Evolutionary conservation across 2,329 filamentous ascomycete species (phyloP), one percentile per base, ranked within the genome.

Genomic region (Metarhizium humberi): DNA sequence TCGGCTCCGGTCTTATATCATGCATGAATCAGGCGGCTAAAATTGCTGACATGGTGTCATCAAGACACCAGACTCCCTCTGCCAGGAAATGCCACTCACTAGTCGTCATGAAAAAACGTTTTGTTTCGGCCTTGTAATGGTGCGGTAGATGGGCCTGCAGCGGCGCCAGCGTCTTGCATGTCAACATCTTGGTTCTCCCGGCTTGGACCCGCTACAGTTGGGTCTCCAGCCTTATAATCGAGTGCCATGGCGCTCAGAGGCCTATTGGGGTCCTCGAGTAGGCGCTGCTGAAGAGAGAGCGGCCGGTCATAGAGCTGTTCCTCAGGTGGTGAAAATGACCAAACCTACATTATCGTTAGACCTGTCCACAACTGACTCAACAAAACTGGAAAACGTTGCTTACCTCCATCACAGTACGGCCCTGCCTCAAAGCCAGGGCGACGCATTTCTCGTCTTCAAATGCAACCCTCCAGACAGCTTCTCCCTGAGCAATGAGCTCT

Each of bases 391-490:
- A n/a, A 13, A n/a, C n/a, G 20, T 14, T 6, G 45, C 29, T 75
- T 74, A 95, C 92, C 85, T 99, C 94, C 94, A 99, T 99, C 59
- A 97, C 88, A 0, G 95, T 97, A 59, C 92, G 85, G 55, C 85
- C 86, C 53, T 84, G 84, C 57, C 92, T 82, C 63, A 90, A 87
- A 8, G 94, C 94, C 78, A 99, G 88, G 36, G 96, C 92, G 34
- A 99, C 92, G 56, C 92, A 95, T 71, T 96, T 97, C 72, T 99
- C 94, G 61, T 96, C 92, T 67, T 99, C 94, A 69, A 99, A 99
- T 0, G 95, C 94, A 38, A 99, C 92, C 57, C 94, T 82, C 94
- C 94, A 99, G 0, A 99, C 94, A 16, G 92, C 92, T 67, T 99
- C 92, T 0, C 92, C 90, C 53, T 92, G 91, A 20, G 87, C 85